Conservation (phyloP, 306 rosid species). For the Dryas alaskensis region DNA sequence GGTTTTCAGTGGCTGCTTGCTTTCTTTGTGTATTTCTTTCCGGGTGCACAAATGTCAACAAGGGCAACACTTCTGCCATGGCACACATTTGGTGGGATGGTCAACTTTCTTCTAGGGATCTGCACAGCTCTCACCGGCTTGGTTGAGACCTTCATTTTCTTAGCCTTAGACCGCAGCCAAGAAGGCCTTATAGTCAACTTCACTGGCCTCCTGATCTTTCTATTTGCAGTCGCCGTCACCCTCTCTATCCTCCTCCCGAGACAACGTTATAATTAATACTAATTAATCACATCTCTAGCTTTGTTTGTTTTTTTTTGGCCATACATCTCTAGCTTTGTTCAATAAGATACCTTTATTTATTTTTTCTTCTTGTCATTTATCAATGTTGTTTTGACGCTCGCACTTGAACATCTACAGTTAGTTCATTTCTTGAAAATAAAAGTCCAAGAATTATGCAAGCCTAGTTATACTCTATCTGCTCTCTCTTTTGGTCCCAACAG, state of each 20-base stretch:
- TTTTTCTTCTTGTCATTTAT: too few species aligned
- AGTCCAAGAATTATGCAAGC: too few species aligned
- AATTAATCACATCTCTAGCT: too few species aligned
- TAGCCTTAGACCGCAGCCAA: conserved; percentile 10
- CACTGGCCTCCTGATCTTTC: conserved; percentile 56
- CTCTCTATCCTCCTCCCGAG: conserved; percentile 56
- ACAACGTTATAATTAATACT: not conserved
- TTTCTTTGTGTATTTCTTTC: conserved; percentile 48
- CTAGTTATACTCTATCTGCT: too few species aligned
- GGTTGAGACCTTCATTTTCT: conserved; percentile 22
- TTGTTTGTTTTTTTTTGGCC: too few species aligned
- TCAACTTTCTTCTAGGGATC: conserved; percentile 45
- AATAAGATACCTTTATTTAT: too few species aligned
- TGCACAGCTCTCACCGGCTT: conserved; percentile 54
- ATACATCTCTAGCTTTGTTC: too few species aligned
- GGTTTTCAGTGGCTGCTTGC: conserved; percentile 53
- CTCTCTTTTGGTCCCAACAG: too few species aligned
- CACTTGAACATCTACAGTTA: too few species aligned
- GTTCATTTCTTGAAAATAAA: too few species aligned
- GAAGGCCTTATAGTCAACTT: conserved; percentile 56
- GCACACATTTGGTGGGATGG: conserved; percentile 61
- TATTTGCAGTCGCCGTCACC: conserved; percentile 46
- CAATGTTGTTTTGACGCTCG: too few species aligned
- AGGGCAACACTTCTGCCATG: conserved; percentile 54
- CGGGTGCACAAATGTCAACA: conserved; percentile 42